A percentile compares a stretch with the other conserved stretches of the same genome.
Conservation (phyloP, 2,329 filamentous ascomycete genomes). For the Fonsecaea erecta region DNA sequence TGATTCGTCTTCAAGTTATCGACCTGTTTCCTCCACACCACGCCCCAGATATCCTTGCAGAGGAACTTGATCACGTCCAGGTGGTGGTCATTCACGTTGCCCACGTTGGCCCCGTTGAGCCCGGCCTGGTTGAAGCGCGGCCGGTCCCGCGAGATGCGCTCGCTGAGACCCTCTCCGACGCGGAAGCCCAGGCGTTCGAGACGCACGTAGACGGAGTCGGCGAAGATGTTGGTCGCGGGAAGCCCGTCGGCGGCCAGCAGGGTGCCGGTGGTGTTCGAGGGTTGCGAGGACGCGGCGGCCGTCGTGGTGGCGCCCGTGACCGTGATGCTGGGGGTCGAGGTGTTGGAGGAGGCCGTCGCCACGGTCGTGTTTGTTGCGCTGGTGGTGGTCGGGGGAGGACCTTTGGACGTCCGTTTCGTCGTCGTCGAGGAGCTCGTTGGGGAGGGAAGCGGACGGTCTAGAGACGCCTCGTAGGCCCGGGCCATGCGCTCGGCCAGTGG, state of each 20-base stretch:
- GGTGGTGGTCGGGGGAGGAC: not conserved
- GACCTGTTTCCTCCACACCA: constrained; percentile 95
- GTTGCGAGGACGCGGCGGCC: not conserved
- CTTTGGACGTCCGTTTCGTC: constrained; percentile 14
- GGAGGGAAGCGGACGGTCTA: constrained; percentile 30
- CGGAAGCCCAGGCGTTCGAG: constrained; percentile 86
- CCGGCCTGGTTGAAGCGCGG: constrained; percentile 72
- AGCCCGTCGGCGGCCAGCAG: constrained; percentile 34
- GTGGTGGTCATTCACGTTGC: constrained; percentile 51
- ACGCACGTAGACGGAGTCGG: constrained; percentile 82
- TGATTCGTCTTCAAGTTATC: constrained; percentile 99
- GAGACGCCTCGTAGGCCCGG: constrained; percentile 46
- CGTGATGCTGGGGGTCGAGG: not conserved
- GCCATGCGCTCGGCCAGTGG: constrained; percentile 89
- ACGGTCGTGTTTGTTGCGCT: constrained; percentile 17
- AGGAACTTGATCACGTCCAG: constrained; percentile 97
- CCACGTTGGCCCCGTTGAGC: not conserved
- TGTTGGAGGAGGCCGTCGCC: not conserved
- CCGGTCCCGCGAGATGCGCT: constrained; percentile 70
- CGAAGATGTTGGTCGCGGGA: constrained; percentile 68
- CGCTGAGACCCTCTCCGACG: constrained; percentile 88
- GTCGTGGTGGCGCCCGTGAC: constrained; percentile 6
- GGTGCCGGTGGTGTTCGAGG: not conserved
- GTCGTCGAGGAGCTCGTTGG: constrained; percentile 9
- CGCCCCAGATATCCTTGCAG: constrained; percentile 96